These are phyloP conservation scores for Umbelopsis sp. DNA, from an alignment of 192 early-diverging fungal genomes.

Conservation along the genomic window DNA sequence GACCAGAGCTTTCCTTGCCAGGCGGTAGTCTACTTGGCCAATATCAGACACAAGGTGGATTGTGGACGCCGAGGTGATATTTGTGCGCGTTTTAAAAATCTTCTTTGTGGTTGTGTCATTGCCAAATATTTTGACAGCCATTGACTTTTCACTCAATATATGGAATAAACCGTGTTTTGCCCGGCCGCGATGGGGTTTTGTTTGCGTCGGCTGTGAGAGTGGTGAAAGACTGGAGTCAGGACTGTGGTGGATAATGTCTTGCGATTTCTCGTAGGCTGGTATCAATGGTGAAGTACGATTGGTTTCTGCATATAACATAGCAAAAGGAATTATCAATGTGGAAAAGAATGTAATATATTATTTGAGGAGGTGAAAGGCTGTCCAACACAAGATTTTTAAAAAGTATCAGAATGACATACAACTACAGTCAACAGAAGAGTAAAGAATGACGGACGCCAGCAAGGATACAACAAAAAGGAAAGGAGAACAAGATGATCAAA, in stretches of 20 bases:
- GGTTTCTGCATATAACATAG: background rate
- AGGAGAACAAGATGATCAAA: background rate
- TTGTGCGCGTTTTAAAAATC: background rate
- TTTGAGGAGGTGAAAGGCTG: background rate
- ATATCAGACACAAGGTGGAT: background rate
- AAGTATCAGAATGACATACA: background rate
- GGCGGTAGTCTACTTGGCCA: background rate
- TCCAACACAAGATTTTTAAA: background rate
- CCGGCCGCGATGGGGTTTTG: background rate
- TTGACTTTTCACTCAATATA: slow-evolving; percentile 13
- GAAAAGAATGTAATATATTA: background rate
- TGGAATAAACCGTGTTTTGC: slow-evolving; percentile 4
- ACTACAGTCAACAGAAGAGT: background rate
- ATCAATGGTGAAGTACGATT: background rate
- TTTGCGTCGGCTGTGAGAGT: background rate
- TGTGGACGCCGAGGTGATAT: background rate
- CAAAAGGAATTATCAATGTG: background rate
- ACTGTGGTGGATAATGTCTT: background rate
- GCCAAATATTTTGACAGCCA: slow-evolving; percentile 20
- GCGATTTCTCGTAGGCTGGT: background rate
- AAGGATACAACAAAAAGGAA: background rate
- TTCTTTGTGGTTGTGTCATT: background rate
- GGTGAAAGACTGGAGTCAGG: slow-evolving; percentile 15
- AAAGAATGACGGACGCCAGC: too few species aligned
- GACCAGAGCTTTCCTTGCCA: slow-evolving; percentile 16